Evolutionary conservation across 495 filamentous ascomycete species (phyloP).

Genomic region (Bacidia rubella): DNA sequence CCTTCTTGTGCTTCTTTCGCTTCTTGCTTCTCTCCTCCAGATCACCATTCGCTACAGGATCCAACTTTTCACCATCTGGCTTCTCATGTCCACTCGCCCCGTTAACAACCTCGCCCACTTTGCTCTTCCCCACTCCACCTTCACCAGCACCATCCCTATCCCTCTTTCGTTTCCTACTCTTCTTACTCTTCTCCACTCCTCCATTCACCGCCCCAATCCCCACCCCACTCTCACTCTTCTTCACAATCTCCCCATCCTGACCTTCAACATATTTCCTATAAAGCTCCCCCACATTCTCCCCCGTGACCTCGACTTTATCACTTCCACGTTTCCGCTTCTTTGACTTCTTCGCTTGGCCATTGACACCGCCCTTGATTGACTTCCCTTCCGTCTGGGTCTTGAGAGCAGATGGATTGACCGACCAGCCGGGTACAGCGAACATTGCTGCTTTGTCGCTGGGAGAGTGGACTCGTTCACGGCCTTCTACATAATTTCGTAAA

Average conservation of each 20-base stretch:
- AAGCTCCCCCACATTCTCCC: slow-evolving; percentile 58
- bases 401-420: slow-evolving; percentile 53
- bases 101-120: not conserved
- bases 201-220: not conserved
- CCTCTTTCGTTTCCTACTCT: not conserved
- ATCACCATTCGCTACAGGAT: not conserved
- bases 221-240: slow-evolving; percentile 16
- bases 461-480: too few species aligned
- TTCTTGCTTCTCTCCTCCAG: slow-evolving; percentile 20
- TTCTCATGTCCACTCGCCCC: not conserved
- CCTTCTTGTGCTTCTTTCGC: slow-evolving; percentile 32
- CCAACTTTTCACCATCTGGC: not conserved
- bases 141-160: slow-evolving; percentile 8
- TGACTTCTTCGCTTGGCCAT: slow-evolving; percentile 24
- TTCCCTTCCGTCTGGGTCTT: slow-evolving; percentile 49
- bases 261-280: slow-evolving; percentile 68
- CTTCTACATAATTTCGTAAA: too few species aligned
- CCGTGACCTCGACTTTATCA: slow-evolving; percentile 43
- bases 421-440: slow-evolving; percentile 92
- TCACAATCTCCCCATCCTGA: slow-evolving; percentile 27
- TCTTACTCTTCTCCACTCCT: not conserved
- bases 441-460: too few species aligned
- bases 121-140: not conserved
- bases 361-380: slow-evolving; percentile 9
- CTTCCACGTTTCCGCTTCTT: slow-evolving; percentile 42